These are phyloP conservation scores for Adansonia grandidieri DNA, from an alignment of 441 rosid species.

Conservation along the genomic window DNA sequence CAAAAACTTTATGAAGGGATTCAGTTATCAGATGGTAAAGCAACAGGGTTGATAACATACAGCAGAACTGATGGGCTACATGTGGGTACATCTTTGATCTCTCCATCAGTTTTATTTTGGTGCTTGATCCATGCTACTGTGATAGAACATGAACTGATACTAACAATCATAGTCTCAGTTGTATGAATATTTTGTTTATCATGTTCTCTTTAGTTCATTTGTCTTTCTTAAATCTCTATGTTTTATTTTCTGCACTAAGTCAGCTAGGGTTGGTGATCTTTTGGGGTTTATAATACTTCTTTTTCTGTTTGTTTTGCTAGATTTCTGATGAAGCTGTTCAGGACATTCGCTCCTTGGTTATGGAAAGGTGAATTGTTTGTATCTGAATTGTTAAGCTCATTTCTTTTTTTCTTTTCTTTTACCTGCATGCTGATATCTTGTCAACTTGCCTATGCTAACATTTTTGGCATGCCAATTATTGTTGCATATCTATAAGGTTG, in stretches of 20 bases:
- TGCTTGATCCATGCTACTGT: conserved; percentile 10
- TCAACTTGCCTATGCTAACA: conserved; percentile 9
- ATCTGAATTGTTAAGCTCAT: not conserved
- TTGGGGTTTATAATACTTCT: conserved; percentile 16
- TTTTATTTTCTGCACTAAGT: not conserved
- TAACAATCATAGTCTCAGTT: conserved; percentile 3
- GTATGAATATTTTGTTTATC: not conserved
- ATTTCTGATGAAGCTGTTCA: conserved; percentile 86
- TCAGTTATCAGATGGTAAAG: conserved; percentile 68
- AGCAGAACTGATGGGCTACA: conserved; percentile 96
- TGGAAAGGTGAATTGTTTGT: conserved; percentile 61
- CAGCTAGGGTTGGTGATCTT: not conserved
- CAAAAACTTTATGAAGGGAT: conserved; percentile 97
- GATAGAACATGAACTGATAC: not conserved
- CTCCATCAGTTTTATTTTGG: not conserved
- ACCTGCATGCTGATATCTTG: conserved; percentile 12
- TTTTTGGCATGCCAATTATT: not conserved
- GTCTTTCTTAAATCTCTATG: not conserved
- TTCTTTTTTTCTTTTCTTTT: conserved; percentile 11
- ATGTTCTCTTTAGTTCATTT: not conserved
- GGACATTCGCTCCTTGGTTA: conserved; percentile 69
- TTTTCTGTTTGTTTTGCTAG: conserved; percentile 49
- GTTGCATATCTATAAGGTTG: not conserved
- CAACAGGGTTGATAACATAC: conserved; percentile 90
- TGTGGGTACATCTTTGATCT: conserved; percentile 56